phyloP scores from a whole-genome alignment of 495 filamentous ascomycete species.

The Hypoxylon fuscum region DNA sequence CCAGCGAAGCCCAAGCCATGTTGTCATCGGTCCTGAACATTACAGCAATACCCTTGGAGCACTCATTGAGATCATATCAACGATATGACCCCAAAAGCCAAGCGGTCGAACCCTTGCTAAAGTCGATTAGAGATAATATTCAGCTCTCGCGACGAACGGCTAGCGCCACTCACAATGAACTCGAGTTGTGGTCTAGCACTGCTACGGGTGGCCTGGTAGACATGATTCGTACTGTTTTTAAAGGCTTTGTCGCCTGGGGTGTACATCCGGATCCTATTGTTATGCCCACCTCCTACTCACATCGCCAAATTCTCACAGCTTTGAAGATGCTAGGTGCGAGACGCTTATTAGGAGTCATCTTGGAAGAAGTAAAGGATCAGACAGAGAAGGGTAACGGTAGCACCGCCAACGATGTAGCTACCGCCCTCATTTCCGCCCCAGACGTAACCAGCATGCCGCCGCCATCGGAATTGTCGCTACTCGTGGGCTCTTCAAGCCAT shows the following conservation, averaged over 20 bases:
- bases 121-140: conserved; percentile 73
- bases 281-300: conserved; percentile 79
- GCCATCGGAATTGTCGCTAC: conserved; percentile 46
- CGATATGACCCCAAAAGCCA: conserved; percentile 71
- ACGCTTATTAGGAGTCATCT: conserved; percentile 65
- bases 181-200: conserved; percentile 77
- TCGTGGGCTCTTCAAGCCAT: conserved; percentile 38
- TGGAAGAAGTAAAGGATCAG: conserved; percentile 73
- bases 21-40: conserved; percentile 85
- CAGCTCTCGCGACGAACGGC: conserved; percentile 70
- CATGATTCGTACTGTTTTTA: conserved; percentile 71
- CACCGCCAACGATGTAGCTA: conserved; percentile 77
- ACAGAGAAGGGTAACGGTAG: conserved; percentile 62
- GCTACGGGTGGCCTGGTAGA: conserved; percentile 67
- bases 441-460: conserved; percentile 57
- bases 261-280: conserved; percentile 68
- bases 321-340: conserved; percentile 75
- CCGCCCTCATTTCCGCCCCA: conserved; percentile 77
- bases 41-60: conserved; percentile 77
- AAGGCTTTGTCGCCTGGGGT: conserved; percentile 77
- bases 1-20: conserved; percentile 81
- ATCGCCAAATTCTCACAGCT: conserved; percentile 74
- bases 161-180: conserved; percentile 72
- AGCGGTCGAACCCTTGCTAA: conserved; percentile 76
- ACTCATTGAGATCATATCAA: conserved; percentile 76